Percentiles rank a stretch among this genome's conserved stretches.
Conservation (phyloP, 352 stramenopile genomes). For the Phytophthora capsici region DNA sequence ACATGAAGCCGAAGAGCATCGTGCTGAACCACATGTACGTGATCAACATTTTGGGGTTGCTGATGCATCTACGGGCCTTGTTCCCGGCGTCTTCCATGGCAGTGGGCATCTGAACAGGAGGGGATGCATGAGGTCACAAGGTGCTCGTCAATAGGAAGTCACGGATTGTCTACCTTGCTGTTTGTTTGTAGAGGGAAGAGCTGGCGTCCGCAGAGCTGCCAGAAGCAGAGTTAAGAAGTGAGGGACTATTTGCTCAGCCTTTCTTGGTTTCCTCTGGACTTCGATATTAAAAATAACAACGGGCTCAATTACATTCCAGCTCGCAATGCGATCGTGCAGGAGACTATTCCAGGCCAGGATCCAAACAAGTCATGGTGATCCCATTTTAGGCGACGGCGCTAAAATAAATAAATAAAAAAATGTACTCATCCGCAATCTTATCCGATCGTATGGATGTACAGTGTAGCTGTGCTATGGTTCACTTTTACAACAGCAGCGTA, state of each 20-base stretch:
- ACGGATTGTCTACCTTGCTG: slow-evolving; percentile 17
- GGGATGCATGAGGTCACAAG: slow-evolving; percentile 10
- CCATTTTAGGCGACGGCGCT: slow-evolving; percentile 1
- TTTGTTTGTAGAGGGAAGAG: not conserved
- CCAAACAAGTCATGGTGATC: no score
- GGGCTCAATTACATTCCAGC: slow-evolving; percentile 5
- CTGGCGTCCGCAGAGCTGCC: slow-evolving; percentile 8
- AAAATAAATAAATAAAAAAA: slow-evolving; percentile 6
- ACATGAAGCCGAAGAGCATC: slow-evolving; percentile 87
- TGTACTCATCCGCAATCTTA: slow-evolving; percentile 19
- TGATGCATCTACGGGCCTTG: slow-evolving; percentile 77
- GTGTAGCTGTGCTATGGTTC: no score
- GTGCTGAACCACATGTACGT: slow-evolving; percentile 89
- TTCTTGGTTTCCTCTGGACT: slow-evolving; percentile 28
- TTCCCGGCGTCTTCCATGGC: slow-evolving; percentile 55
- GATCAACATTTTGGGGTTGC: slow-evolving; percentile 84
- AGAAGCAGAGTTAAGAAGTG: slow-evolving; percentile 33
- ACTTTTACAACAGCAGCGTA: no score
- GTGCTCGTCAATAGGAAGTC: not conserved
- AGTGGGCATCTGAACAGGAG: slow-evolving; percentile 54
- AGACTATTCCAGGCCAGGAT: slow-evolving; percentile 20
- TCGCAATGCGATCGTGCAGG: slow-evolving; percentile 12
- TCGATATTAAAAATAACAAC: slow-evolving; percentile 32
- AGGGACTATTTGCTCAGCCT: slow-evolving; percentile 9
- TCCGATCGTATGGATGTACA: no score